Evolutionary conservation across 2,329 filamentous ascomycete species (phyloP), one percentile per base, ranked within the genome.

Genomic region (Penicillium sp.): DNA sequence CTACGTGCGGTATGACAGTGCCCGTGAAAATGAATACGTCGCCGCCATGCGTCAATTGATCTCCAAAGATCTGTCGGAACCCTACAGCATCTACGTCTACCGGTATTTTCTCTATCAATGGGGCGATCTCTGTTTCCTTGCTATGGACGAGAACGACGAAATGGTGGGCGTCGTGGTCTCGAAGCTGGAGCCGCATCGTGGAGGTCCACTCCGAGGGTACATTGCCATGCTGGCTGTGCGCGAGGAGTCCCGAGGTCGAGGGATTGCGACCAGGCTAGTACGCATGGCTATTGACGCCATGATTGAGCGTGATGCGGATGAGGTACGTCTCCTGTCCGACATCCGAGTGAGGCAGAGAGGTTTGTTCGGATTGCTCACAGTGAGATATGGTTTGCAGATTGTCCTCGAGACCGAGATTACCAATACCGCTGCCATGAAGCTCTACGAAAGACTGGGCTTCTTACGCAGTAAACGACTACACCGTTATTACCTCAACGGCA

Each of bases 41-140:
- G 83, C 90, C 33, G 83, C 89, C 37, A 96, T 98, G 69, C 84
- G 91, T 47, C 84, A 90, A 48, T 74, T 98, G 64, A 98, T 98
- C 63, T 93, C 90, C 39, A 95, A 91, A 63, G 93, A 97, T 66
- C 79, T 98, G 43, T 97, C 91, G 59, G 93, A 98, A 69, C 93
- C 93, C 1, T 98, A 98, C 69, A 97, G 91, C 72, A 97, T 98
- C 66, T 98, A 98, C 73, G 93, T 98, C 49, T 98, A 97, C 70
- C 84, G 93, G 29, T 98, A 98, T 69, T 98, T 98, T 62, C 76
- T 98, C 13, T 95, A 94, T 66, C 90, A 97, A 79, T 98, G 93
- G 93, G 87, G 88, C 4, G 86, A 97, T 64, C 75, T 98, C n/a
- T 98, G 93, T 71, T 97, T 89, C 71, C 88, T 97, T 83, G 73